These are phyloP conservation scores for Filosporella fistucella DNA, from an alignment of 495 filamentous ascomycete species.

Conservation along the genomic window DNA sequence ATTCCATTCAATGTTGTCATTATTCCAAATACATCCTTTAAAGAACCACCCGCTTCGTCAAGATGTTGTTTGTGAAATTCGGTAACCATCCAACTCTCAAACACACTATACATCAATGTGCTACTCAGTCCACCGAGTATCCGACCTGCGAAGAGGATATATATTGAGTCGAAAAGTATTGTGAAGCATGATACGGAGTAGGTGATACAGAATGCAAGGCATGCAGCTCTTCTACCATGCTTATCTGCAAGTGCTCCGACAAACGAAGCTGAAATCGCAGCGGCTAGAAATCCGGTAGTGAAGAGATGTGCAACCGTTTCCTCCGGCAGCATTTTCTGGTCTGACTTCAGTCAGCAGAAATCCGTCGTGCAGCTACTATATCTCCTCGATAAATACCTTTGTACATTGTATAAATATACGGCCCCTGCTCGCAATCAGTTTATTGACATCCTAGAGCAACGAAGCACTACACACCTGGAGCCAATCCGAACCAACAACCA, in stretches of 20 bases:
- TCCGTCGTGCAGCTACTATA: too few species aligned
- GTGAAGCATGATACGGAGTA: slow-evolving; percentile 47
- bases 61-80: slow-evolving; percentile 36
- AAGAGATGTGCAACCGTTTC: slow-evolving; percentile 43
- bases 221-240: slow-evolving; percentile 41
- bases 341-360: too few species aligned
- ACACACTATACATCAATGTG: slow-evolving; percentile 49
- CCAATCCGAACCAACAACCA: slow-evolving; percentile 49
- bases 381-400: too few species aligned
- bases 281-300: slow-evolving; percentile 45
- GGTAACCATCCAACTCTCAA: slow-evolving; percentile 57
- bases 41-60: slow-evolving; percentile 26
- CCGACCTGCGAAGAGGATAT: slow-evolving; percentile 41
- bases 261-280: slow-evolving; percentile 41
- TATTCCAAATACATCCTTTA: slow-evolving; percentile 42
- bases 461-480: slow-evolving; percentile 34
- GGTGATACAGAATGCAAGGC: slow-evolving; percentile 42
- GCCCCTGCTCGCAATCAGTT: slow-evolving; percentile 28
- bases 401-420: slow-evolving; percentile 51
- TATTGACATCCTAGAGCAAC: not conserved
- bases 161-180: slow-evolving; percentile 31
- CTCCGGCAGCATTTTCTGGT: slow-evolving; percentile 43
- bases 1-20: slow-evolving; percentile 47
- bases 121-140: slow-evolving; percentile 50
- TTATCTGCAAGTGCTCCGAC: slow-evolving; percentile 45